Conservation (phyloP, 1,139 yeast genomes). For the Candida tropicalis region DNA sequence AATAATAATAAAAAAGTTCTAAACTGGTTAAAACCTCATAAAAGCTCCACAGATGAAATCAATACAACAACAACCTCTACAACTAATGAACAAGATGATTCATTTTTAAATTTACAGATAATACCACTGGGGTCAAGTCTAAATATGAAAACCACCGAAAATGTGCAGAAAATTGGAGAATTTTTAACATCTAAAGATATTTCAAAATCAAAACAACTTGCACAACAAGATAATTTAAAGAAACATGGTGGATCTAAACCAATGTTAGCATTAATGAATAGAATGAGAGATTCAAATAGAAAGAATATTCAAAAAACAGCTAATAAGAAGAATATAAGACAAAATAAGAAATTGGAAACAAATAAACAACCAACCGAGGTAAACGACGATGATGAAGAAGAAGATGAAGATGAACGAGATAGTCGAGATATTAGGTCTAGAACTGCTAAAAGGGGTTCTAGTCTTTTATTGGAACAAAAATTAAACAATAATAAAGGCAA, state of each 20-base stretch:
- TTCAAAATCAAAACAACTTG: slow-evolving; percentile 8
- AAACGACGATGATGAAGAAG: not conserved
- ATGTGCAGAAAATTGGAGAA: slow-evolving; percentile 29
- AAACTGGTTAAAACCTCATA: slow-evolving; percentile 43
- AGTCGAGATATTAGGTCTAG: slow-evolving; percentile 13
- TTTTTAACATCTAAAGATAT: slow-evolving; percentile 27
- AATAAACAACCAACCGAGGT: not conserved
- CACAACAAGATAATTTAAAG: slow-evolving; percentile 8
- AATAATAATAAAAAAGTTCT: slow-evolving; percentile 38
- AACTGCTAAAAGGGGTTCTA: slow-evolving; percentile 21
- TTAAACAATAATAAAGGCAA: slow-evolving; percentile 19
- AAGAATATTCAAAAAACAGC: slow-evolving; percentile 18
- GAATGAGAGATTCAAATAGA: slow-evolving; percentile 38
- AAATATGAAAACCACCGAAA: slow-evolving; percentile 1
- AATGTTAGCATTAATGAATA: slow-evolving; percentile 49
- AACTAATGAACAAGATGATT: slow-evolving; percentile 9
- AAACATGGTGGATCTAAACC: slow-evolving; percentile 30
- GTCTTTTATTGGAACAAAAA: slow-evolving; percentile 16
- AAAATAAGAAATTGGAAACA: slow-evolving; percentile 6
- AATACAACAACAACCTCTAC: too few species aligned
- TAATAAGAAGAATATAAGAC: too few species aligned
- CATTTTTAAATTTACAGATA: slow-evolving; percentile 46
- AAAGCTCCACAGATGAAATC: too few species aligned
- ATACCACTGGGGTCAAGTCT: slow-evolving; percentile 44
- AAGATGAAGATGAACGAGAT: slow-evolving; percentile 15